Evolutionary conservation across 768 basidiomycete species (phyloP).

Genomic region (Pleurotus pulmonarius): DNA sequence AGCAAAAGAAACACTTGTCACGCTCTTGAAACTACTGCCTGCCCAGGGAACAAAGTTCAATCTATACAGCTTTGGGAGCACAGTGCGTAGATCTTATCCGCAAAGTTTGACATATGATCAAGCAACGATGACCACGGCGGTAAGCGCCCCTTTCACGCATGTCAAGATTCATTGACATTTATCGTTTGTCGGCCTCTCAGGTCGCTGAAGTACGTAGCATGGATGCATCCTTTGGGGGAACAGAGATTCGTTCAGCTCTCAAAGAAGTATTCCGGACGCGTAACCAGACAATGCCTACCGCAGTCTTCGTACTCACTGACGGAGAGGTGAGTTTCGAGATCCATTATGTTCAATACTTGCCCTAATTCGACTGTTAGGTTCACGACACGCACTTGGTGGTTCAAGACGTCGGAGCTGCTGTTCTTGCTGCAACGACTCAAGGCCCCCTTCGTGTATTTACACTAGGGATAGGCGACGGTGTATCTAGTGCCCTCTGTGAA

Average conservation of each 20-base stretch:
- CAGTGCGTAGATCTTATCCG: constrained; percentile 28
- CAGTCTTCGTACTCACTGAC: constrained; percentile 57
- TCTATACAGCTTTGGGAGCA: constrained; percentile 49
- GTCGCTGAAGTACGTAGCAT: constrained; percentile 35
- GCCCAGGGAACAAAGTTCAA: constrained; percentile 43
- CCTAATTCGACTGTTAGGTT: constrained; percentile 13
- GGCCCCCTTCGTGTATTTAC: constrained; percentile 48
- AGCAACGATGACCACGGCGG: constrained; percentile 30
- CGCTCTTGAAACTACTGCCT: constrained; percentile 50
- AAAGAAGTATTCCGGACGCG: constrained; percentile 31
- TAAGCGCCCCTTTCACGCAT: constrained; percentile 16
- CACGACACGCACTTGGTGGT: constrained; percentile 17
- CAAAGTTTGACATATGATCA: constrained; percentile 28
- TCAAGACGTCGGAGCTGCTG: constrained; percentile 23
- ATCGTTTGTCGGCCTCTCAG: constrained; percentile 20
- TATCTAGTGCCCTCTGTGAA: constrained; percentile 49
- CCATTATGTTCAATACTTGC: background rate
- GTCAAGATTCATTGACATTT: background rate
- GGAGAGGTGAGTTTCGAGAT: constrained; percentile 34
- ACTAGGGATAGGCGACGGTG: constrained; percentile 51
- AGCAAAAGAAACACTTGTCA: constrained; percentile 41
- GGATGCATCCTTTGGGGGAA: constrained; percentile 44
- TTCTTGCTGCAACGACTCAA: constrained; percentile 21
- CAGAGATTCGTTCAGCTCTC: constrained; percentile 44
- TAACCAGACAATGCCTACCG: constrained; percentile 32